Base-by-base conservation (phyloP, 140 eudicot species). In the Senecio squalidus region DNA sequence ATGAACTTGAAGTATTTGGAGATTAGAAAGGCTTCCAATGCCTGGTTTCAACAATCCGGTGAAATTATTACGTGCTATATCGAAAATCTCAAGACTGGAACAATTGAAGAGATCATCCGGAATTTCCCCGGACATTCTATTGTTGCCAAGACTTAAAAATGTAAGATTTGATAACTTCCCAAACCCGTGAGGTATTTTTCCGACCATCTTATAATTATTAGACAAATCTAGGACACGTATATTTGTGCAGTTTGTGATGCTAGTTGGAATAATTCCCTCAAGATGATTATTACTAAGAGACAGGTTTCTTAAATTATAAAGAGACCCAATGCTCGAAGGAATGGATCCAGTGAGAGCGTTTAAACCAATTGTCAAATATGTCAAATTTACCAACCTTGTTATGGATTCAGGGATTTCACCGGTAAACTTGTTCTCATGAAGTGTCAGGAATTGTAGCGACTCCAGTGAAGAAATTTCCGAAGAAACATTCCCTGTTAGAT, bases 51-150 rank as follows among this genome's bases (percentile, higher is more conserved):
- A 56, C 14, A 54, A 31, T n/a, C 95, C 94, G 1, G 64, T 67
- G 27, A 86, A 60, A 51, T 69, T 76, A 65, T 83, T 91, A 23
- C 16, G 9, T 9, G 69, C 67, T 1, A 86, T 1, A 65, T 64
- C 58, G 3, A 86, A 68, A n/a, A 0, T 51, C 50, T 33, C 48
- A 5, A 91, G 94, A 67, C 34, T 70, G 11, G 74, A 38, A 71
- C 91, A 86, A 29, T 83, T 52, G 69, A 78, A 91, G 38, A 91
- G 66, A 34, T 81, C 89, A 3, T 79, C 81, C 0, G 98, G 96
- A 30, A 91, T 70, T 3, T 55, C 60, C 10, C 89, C 96, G 0
- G 74, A 68, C 63, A 91, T 24, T 2, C 43, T 17, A 66, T 86
- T 91, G 13, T 3, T 0, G 0, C 80, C 66, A n/a, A 84, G 44